phyloP scores from a whole-genome alignment of 176 grass and related monocot species.

The Carex pumila region DNA sequence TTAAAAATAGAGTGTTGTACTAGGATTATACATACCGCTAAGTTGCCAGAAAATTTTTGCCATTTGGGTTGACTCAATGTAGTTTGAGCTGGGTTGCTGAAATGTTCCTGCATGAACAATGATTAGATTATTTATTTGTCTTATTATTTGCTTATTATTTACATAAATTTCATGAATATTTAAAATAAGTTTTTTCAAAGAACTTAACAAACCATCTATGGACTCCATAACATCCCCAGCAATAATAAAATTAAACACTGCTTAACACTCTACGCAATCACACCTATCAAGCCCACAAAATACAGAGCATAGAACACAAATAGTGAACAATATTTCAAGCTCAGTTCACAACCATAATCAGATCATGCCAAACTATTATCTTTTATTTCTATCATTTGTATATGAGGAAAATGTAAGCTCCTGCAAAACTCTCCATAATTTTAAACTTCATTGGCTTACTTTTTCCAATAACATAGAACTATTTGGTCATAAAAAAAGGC shows the following conservation, averaged over 20 bases:
- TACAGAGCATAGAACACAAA: background rate
- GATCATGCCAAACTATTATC: background rate
- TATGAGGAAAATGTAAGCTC: background rate
- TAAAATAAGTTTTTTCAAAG: background rate
- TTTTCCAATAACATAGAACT: background rate
- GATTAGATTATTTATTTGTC: background rate
- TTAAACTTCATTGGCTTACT: background rate
- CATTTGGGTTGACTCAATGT: slow-evolving; percentile 50
- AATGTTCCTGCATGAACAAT: slow-evolving; percentile 60
- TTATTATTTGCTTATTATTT: background rate
- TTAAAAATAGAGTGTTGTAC: slow-evolving; percentile 15
- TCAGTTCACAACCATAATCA: background rate
- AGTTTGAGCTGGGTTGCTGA: slow-evolving; percentile 70
- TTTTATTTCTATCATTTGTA: background rate
- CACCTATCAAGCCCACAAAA: background rate
- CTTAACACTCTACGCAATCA: background rate
- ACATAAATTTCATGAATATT: background rate
- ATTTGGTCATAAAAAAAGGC: background rate
- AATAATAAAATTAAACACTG: background rate
- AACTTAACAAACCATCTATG: background rate
- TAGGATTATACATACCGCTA: slow-evolving; percentile 39
- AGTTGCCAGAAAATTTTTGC: slow-evolving; percentile 83
- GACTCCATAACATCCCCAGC: background rate
- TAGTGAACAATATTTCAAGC: background rate
- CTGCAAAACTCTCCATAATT: background rate